These are phyloP conservation scores for Streptanthus diversifolius DNA, from an alignment of 345 rosid genomes.

Conservation along the genomic window DNA sequence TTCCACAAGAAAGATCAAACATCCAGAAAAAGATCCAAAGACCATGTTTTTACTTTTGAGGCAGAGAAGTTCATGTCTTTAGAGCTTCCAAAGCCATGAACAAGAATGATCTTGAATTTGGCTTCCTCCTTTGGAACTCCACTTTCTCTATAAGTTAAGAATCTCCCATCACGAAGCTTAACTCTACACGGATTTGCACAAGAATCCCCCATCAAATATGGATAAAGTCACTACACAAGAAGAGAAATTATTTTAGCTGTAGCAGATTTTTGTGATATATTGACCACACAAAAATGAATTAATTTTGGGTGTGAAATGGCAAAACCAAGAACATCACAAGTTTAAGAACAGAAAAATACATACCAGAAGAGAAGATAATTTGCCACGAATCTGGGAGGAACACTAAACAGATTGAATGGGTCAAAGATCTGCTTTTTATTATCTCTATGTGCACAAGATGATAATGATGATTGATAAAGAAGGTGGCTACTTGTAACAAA, in stretches of 20 bases:
- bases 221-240: conserved; percentile 1
- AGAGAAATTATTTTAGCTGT: neutral
- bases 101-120: conserved; percentile 56
- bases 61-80: conserved; percentile 85
- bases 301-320: neutral
- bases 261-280: neutral
- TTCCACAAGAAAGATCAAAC: neutral
- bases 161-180: conserved; percentile 74
- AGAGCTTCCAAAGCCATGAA: conserved; percentile 95
- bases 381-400: neutral
- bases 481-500: neutral
- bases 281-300: neutral
- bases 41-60: conserved; percentile 47
- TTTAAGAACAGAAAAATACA: neutral
- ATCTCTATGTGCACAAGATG: conserved; percentile 1
- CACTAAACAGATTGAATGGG: conserved; percentile 1
- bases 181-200: conserved; percentile 33
- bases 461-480: neutral
- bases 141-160: conserved; percentile 62
- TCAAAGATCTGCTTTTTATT: neutral
- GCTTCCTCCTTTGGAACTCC: conserved; percentile 66
- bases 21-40: neutral
- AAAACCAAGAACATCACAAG: neutral
- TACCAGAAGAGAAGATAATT: neutral
- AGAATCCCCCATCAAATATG: conserved; percentile 1